Conservation (phyloP, 768 basidiomycete species). For the Suillus americanus region DNA sequence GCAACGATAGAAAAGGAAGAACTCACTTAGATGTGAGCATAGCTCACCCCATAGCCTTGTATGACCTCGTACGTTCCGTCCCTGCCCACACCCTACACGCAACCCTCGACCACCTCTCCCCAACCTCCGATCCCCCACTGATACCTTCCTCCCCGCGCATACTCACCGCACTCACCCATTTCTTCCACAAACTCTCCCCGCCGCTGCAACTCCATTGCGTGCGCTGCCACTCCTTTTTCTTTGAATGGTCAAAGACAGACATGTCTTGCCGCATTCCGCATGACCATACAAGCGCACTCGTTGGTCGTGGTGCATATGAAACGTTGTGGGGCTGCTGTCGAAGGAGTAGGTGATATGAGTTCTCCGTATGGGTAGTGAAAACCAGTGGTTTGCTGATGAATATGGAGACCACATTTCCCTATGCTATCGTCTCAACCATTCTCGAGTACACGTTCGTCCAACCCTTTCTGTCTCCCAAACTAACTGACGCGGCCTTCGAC, state of each 20-base stretch:
- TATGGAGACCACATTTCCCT: too few species aligned
- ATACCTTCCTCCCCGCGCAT: constrained; percentile 39
- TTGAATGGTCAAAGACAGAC: constrained; percentile 71
- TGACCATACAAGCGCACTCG: constrained; percentile 78
- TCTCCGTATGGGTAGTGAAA: constrained; percentile 82
- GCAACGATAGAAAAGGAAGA: too few species aligned
- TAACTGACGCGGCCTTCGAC: too few species aligned
- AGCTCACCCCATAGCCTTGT: too few species aligned
- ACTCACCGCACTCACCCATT: constrained; percentile 48
- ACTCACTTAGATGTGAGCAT: too few species aligned
- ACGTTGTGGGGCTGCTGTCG: constrained; percentile 76
- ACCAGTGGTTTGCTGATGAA: too few species aligned
- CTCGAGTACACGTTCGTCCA: too few species aligned
- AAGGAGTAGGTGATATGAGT: constrained; percentile 78
- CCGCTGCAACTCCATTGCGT: constrained; percentile 73
- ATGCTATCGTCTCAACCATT: too few species aligned
- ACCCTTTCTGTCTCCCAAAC: too few species aligned
- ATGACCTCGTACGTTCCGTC: constrained; percentile 53
- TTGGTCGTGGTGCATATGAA: constrained; percentile 59
- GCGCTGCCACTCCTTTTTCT: constrained; percentile 69
- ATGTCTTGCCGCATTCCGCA: constrained; percentile 68
- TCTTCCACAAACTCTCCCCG: constrained; percentile 61
- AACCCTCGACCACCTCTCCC: constrained; percentile 45
- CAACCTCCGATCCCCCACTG: constrained; percentile 14
- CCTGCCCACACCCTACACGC: constrained; percentile 66